A percentile compares a stretch with the other conserved stretches of the same genome.
Conservation (phyloP, 768 basidiomycete species). For the Russula dissimulans region DNA sequence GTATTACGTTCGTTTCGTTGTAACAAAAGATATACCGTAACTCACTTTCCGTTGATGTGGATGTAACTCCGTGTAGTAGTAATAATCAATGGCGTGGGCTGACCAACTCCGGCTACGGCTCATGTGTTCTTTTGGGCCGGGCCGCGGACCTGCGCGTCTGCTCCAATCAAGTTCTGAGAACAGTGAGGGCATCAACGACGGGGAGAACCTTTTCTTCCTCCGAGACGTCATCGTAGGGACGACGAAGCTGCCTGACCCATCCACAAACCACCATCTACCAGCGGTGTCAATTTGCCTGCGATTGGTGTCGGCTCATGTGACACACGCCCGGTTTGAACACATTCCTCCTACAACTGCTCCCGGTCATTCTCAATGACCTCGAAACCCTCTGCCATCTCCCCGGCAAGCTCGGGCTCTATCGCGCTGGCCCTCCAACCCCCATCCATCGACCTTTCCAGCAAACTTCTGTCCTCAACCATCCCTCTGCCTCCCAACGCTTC, state of each 20-base stretch:
- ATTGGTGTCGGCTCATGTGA: constrained; percentile 8
- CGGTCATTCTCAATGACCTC: constrained; percentile 22
- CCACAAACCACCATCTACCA: no score
- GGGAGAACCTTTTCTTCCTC: not conserved
- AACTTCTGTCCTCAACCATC: constrained; percentile 40
- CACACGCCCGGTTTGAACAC: not conserved
- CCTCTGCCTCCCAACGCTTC: constrained; percentile 34
- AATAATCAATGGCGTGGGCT: no score
- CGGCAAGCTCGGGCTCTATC: constrained; percentile 27
- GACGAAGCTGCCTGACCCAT: no score
- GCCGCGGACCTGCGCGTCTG: constrained; percentile 1
- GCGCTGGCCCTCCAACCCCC: constrained; percentile 26
- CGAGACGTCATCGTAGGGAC: not conserved
- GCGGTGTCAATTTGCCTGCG: no score
- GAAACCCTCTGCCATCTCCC: constrained; percentile 20
- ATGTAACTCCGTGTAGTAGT: no score
- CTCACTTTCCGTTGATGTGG: no score
- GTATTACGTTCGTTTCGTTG: no score
- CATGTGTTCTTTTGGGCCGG: not conserved
- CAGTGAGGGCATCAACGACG: not conserved
- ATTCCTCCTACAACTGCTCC: not conserved
- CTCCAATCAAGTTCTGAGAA: not conserved
- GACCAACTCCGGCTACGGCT: no score
- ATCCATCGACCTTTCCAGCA: constrained; percentile 30
- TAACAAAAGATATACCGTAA: no score